Conservation (phyloP, 179 eudicot genomes). For the Beta lomatogona region DNA sequence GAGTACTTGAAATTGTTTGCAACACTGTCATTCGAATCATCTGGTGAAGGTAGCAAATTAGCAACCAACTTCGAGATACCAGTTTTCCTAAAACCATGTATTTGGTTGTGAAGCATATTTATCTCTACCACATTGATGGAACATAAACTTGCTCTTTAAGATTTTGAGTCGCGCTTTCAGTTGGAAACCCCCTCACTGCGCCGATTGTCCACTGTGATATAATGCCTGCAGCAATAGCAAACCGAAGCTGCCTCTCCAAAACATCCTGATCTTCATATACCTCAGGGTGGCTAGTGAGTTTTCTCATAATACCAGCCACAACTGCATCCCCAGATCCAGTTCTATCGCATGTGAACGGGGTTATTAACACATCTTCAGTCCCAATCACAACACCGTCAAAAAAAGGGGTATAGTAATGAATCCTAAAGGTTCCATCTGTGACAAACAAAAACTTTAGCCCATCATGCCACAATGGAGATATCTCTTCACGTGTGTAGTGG, state of each 20-base stretch:
- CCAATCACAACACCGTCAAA: slow-evolving; percentile 85
- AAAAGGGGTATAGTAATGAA: slow-evolving; percentile 75
- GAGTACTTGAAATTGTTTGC: background rate
- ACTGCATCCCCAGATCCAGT: slow-evolving; percentile 95
- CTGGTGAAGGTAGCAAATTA: background rate
- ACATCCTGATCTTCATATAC: slow-evolving; percentile 72
- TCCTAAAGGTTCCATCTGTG: slow-evolving; percentile 84
- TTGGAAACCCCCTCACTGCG: slow-evolving; percentile 80
- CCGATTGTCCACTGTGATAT: slow-evolving; percentile 97
- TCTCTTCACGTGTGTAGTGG: slow-evolving; percentile 81
- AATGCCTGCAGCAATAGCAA: slow-evolving; percentile 88
- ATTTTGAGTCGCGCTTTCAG: slow-evolving; percentile 90
- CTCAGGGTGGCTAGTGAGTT: slow-evolving; percentile 69
- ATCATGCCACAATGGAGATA: slow-evolving; percentile 85
- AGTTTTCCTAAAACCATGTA: background rate
- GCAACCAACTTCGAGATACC: background rate
- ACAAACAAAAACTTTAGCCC: slow-evolving; percentile 71
- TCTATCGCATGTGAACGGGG: slow-evolving; percentile 93
- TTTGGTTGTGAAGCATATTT: background rate
- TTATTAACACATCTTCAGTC: slow-evolving; percentile 89
- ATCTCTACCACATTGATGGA: slow-evolving; percentile 80
- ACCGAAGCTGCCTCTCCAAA: slow-evolving; percentile 82
- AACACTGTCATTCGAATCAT: background rate
- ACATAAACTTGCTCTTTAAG: slow-evolving; percentile 88
- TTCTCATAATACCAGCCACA: slow-evolving; percentile 89